Conservation (phyloP, 352 stramenopile species). For the Phytophthora melonis region DNA sequence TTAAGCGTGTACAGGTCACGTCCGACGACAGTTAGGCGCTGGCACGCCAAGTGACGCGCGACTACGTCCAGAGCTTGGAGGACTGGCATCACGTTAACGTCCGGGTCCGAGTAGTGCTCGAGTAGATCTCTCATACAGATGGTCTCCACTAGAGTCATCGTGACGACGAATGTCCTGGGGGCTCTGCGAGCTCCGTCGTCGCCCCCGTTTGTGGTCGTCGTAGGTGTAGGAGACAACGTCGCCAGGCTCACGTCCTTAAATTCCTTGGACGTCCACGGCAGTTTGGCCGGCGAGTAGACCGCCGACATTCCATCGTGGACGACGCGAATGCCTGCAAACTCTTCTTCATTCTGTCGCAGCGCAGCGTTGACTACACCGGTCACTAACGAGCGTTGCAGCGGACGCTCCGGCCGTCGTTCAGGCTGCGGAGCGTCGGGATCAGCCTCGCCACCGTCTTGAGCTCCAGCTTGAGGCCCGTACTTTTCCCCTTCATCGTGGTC, state of each 20-base stretch:
- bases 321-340: conserved; percentile 52
- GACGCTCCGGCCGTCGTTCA: conserved; percentile 17
- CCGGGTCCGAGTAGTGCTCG: not conserved
- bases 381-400: conserved; percentile 41
- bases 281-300: not conserved
- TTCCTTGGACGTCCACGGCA: not conserved
- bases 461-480: conserved; percentile 30
- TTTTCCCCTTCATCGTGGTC: conserved; percentile 14
- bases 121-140: not conserved
- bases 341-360: conserved; percentile 40
- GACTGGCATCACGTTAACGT: not conserved
- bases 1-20: conserved; percentile 67
- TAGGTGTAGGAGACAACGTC: not conserved
- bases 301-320: conserved; percentile 47
- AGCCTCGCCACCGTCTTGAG: not conserved
- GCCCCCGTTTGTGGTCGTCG: not conserved
- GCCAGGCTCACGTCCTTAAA: not conserved
- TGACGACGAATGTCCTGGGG: not conserved
- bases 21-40: conserved; percentile 44
- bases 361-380: conserved; percentile 50
- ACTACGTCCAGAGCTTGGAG: conserved; percentile 38
- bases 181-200: not conserved
- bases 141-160: not conserved
- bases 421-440: not conserved
- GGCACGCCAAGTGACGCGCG: conserved; percentile 26